Evolutionary conservation across 2,329 filamentous ascomycete species (phyloP), one percentile per base, ranked within the genome.

Genomic region (Samsoniella hepiali): DNA sequence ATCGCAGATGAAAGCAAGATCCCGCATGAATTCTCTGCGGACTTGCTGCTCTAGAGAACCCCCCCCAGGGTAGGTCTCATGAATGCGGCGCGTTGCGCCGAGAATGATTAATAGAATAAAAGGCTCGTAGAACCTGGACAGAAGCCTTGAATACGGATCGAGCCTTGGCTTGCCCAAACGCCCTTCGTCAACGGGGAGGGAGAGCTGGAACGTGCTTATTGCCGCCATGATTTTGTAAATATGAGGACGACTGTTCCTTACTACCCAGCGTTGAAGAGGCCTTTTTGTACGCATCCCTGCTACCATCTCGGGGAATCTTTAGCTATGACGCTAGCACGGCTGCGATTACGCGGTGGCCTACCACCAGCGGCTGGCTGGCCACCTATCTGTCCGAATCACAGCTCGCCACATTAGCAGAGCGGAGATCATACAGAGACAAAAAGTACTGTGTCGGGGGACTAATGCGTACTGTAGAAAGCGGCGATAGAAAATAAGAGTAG

Each of bases 61-160:
- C 9, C 34, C 29, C 10, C 11, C 15, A 45, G 55, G 55, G 17
- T 58, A 58, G 4, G 27, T 8, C 31, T 7, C 11, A 15, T 58
- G 42, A 7, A 5, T 9, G 40, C 8, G 11, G 5, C 42, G 55
- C 15, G 55, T 58, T 7, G 11, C 15, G 27, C 27, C 15, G 13
- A 58, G 55, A 29, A 22, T 45, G 31, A n/a, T 15, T 7, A 58
- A 22, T 3, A 58, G 40, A 22, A 58, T 15, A 15, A n/a, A 58
- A 13, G 55, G 55, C 55, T 58, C 55, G 17, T 58, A 58, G 29
- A 58, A 58, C 10, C 55, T 27, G 31, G 55, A 45, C n/a, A 58
- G 15, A 40, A 58, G 29, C 4, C 40, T 27, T 3, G 38, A 15
- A 47, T 58, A 58, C 10, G 55, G 55, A 17, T 58, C 36, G 8